Conservation (phyloP, 1,139 yeast genomes). For the Candida sp. region DNA sequence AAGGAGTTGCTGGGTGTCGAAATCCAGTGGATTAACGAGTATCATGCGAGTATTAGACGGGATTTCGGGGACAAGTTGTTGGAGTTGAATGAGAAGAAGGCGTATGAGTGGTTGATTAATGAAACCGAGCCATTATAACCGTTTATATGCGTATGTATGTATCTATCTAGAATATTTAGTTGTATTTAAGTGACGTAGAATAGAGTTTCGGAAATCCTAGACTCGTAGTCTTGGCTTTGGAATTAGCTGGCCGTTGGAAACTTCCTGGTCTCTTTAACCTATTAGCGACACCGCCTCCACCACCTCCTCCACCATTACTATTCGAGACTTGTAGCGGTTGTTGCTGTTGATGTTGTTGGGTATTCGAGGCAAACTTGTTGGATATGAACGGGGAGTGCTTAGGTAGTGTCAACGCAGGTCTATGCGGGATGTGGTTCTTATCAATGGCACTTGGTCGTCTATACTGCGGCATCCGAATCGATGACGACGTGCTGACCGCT, state of each 20-base stretch:
- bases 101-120: slow-evolving; percentile 41
- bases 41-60: slow-evolving; percentile 40
- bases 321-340: slow-evolving; percentile 18
- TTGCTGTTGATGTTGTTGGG: no score
- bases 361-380: slow-evolving; percentile 22
- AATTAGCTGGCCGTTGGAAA: slow-evolving; percentile 37
- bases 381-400: slow-evolving; percentile 40
- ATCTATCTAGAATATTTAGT: slow-evolving; percentile 9
- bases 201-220: slow-evolving; percentile 29
- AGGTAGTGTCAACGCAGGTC: slow-evolving; percentile 25
- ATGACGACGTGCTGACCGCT: slow-evolving; percentile 2
- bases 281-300: slow-evolving; percentile 27
- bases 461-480: slow-evolving; percentile 46
- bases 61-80: slow-evolving; percentile 39
- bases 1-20: slow-evolving; percentile 40
- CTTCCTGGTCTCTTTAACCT: slow-evolving; percentile 53
- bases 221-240: slow-evolving; percentile 23
- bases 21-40: slow-evolving; percentile 55
- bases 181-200: slow-evolving; percentile 26
- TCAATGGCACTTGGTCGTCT: slow-evolving; percentile 29
- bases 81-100: slow-evolving; percentile 42
- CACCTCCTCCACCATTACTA: not conserved
- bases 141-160: slow-evolving; percentile 9
- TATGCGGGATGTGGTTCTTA: slow-evolving; percentile 10
- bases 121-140: slow-evolving; percentile 39